phyloP scores from a whole-genome alignment of 2,329 filamentous ascomycete species.

The Verticillium nubilum region DNA sequence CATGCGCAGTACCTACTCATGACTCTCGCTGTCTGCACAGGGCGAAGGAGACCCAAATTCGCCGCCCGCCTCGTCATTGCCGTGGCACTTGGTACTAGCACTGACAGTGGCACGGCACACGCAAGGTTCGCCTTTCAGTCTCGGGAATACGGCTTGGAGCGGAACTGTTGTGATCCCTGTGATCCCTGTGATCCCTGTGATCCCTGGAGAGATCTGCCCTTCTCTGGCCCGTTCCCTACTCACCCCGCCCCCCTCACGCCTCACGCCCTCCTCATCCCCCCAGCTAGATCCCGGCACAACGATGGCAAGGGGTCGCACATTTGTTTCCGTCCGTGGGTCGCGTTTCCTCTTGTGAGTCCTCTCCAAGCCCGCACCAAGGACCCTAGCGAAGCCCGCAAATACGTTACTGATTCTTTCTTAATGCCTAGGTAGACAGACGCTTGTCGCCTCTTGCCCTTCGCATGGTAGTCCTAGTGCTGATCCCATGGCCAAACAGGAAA shows the following conservation, averaged over 20 bases:
- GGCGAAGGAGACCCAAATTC: neutral
- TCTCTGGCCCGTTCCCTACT: neutral
- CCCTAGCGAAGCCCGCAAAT: too few relatives aligned
- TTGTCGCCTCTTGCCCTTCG: neutral
- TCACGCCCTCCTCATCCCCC: neutral
- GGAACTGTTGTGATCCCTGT: neutral
- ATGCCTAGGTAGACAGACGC: neutral
- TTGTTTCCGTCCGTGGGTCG: neutral
- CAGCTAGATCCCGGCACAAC: neutral
- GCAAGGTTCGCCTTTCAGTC: neutral
- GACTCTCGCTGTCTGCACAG: neutral
- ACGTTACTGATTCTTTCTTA: too few relatives aligned
- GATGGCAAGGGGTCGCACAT: neutral
- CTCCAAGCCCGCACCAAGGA: neutral
- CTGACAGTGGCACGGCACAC: neutral
- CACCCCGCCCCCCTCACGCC: neutral
- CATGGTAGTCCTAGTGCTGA: neutral
- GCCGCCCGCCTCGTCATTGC: neutral
- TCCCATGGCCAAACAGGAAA: neutral
- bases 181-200: too few relatives aligned
- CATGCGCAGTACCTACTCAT: too few relatives aligned
- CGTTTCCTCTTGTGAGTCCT: neutral
- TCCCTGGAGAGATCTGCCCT: neutral
- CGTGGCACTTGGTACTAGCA: too few relatives aligned
- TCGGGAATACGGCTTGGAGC: neutral